Conservation (phyloP, 768 basidiomycete genomes). For the Thelephora ganbajun region DNA sequence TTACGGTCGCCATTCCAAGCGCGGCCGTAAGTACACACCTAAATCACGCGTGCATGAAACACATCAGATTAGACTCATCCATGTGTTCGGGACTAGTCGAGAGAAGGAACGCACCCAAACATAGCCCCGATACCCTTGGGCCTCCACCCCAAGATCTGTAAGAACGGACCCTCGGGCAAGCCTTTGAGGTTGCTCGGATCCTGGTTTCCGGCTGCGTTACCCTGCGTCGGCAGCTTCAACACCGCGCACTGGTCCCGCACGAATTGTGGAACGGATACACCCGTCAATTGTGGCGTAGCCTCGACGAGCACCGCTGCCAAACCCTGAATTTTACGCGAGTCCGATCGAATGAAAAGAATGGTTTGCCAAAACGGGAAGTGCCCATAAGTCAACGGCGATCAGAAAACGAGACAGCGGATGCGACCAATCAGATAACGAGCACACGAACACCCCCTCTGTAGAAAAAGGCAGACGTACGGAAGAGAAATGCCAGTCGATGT, state of each 20-base stretch:
- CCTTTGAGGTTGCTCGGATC: conserved; percentile 58
- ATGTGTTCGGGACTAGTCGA: neutral
- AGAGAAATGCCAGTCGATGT: conserved; percentile 73
- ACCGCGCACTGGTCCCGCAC: conserved; percentile 63
- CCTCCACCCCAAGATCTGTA: conserved; percentile 59
- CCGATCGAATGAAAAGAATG: too few relatives aligned
- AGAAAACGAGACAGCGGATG: too few relatives aligned
- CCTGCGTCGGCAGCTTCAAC: conserved; percentile 42
- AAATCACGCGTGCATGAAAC: neutral
- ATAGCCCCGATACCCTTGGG: conserved; percentile 64
- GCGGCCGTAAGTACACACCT: conserved; percentile 75
- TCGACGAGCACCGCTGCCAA: conserved; percentile 78
- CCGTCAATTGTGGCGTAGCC: conserved; percentile 52
- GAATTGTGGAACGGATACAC: conserved; percentile 43
- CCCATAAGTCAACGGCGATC: too few relatives aligned
- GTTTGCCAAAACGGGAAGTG: too few relatives aligned
- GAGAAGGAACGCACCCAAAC: conserved; percentile 35
- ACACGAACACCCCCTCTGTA: too few relatives aligned
- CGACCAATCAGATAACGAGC: too few relatives aligned
- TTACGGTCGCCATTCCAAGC: conserved; percentile 67
- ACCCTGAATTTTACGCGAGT: conserved; percentile 23
- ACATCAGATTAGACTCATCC: too few relatives aligned
- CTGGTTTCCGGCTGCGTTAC: conserved; percentile 80
- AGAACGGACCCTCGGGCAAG: conserved; percentile 54
- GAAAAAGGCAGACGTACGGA: conserved; percentile 21